Percentiles rank a stretch among this genome's conserved stretches.
Conservation (phyloP, 495 filamentous ascomycete genomes). For the Neurospora sp. region DNA sequence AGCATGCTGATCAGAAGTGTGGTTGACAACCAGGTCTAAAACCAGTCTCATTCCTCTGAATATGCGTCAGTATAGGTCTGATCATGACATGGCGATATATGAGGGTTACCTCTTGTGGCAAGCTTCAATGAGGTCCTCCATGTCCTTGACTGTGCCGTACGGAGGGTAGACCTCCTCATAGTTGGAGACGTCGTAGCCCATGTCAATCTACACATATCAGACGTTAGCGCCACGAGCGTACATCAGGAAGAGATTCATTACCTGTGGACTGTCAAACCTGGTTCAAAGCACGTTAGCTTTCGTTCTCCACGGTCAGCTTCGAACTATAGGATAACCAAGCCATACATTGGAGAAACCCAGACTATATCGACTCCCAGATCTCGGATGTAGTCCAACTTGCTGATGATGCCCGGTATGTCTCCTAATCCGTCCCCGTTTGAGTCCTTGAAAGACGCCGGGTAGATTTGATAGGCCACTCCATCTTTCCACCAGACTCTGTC, state of each 20-base stretch:
- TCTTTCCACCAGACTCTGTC: conserved; percentile 30
- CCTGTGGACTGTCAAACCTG: conserved; percentile 51
- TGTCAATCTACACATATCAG: conserved; percentile 27
- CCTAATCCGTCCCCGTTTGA: conserved; percentile 58
- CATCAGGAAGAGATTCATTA: not conserved
- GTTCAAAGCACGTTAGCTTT: too few species aligned
- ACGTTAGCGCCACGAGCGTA: not conserved
- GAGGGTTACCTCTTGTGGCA: conserved; percentile 40
- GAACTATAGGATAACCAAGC: too few species aligned
- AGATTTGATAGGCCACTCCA: conserved; percentile 55
- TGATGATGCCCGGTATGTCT: conserved; percentile 58
- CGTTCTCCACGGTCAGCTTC: too few species aligned
- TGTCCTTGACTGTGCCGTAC: conserved; percentile 53
- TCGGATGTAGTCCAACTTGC: conserved; percentile 56
- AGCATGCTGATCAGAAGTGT: conserved; percentile 65
- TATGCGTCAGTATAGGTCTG: conserved; percentile 17
- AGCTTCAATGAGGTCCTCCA: conserved; percentile 44
- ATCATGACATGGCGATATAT: not conserved
- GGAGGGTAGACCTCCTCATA: conserved; percentile 50
- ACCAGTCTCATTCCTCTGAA: conserved; percentile 56
- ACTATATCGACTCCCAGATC: conserved; percentile 54
- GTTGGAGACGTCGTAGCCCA: conserved; percentile 55
- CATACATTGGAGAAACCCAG: conserved; percentile 54
- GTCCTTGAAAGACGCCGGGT: conserved; percentile 59
- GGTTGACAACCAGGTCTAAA: conserved; percentile 68